Percentiles rank a stretch among this genome's conserved stretches.
These are phyloP conservation scores for Orbilia quercus DNA, from an alignment of 2,329 filamentous ascomycete genomes.

Conservation along the genomic window DNA sequence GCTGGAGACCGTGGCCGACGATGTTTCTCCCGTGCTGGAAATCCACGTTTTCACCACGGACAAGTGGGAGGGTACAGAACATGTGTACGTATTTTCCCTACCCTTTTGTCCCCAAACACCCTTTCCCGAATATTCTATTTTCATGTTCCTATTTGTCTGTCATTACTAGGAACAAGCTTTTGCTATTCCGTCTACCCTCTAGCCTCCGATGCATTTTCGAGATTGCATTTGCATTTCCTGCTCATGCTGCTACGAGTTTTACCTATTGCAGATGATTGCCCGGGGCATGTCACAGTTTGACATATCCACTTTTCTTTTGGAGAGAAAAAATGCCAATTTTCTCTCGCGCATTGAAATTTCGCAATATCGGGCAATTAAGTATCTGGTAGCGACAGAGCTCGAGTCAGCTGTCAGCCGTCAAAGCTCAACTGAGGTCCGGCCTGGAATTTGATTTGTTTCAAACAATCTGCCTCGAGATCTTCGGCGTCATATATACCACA, in stretches of 20 bases:
- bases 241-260: constrained; percentile 34
- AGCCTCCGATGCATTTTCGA: constrained; percentile 33
- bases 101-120: constrained; percentile 1
- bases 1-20: constrained; percentile 55
- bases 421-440: constrained; percentile 11
- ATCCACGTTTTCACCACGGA: constrained; percentile 59
- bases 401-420: constrained; percentile 16
- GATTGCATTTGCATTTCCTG: constrained; percentile 28
- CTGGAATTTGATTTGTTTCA: constrained; percentile 18
- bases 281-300: constrained; percentile 33
- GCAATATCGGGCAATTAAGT: not conserved
- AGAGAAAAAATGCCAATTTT: constrained; percentile 4
- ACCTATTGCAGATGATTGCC: constrained; percentile 22
- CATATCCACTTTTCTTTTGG: constrained; percentile 13
- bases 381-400: constrained; percentile 11
- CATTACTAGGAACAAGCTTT: constrained; percentile 48
- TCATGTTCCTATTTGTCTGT: constrained; percentile 14
- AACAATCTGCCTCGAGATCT: constrained; percentile 24
- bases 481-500: constrained; percentile 35
- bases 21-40: constrained; percentile 57
- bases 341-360: constrained; percentile 15
- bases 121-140: too few relatives aligned
- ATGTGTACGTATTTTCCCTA: constrained; percentile 54
- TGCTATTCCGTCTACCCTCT: constrained; percentile 37
- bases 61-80: constrained; percentile 57